Evolutionary conservation across 1,139 yeast species (phyloP).

Genomic region (Blastobotrys malaysiensis): DNA sequence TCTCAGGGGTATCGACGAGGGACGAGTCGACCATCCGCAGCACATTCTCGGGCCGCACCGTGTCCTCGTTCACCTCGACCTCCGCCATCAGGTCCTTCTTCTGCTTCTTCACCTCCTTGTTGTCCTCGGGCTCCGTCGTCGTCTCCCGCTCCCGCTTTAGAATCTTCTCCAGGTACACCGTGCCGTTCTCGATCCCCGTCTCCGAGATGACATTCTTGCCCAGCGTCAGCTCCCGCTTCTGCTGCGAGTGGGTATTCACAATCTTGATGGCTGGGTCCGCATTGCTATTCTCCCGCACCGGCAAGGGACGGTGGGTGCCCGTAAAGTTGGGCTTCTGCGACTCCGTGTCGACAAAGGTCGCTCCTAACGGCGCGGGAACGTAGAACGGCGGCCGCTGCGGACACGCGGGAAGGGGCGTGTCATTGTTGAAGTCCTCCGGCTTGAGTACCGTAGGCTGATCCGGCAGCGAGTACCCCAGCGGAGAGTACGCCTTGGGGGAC

Average conservation of each 20-base stretch:
- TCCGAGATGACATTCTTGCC: conserved; percentile 19
- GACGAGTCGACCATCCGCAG: conserved; percentile 39
- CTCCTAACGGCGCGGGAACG: conserved; percentile 23
- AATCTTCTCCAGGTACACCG: conserved; percentile 15
- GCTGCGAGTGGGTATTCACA: conserved; percentile 11
- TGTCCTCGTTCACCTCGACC: conserved; percentile 27
- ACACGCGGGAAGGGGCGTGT: conserved; percentile 25
- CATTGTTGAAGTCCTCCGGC: conserved; percentile 26
- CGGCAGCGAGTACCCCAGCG: conserved; percentile 26
- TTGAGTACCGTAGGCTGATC: conserved; percentile 20
- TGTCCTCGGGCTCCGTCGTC: conserved; percentile 20
- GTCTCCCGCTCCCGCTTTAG: conserved; percentile 21
- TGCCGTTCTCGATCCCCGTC: conserved; percentile 11
- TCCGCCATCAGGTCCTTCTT: conserved; percentile 26
- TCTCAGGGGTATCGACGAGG: conserved; percentile 35
- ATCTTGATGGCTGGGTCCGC: conserved; percentile 17
- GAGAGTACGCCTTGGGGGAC: conserved; percentile 30
- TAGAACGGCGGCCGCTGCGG: conserved; percentile 23
- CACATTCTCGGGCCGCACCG: conserved; percentile 34
- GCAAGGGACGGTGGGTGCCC: conserved; percentile 18
- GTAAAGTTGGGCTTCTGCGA: conserved; percentile 21
- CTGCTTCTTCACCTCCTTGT: conserved; percentile 18
- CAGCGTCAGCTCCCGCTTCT: conserved; percentile 17
- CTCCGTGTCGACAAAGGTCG: conserved; percentile 31
- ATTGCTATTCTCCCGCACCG: conserved; percentile 15